These are phyloP conservation scores for Sporisorium sorghi DNA, from an alignment of 1,284 basidiomycete genomes.

Conservation along the genomic window DNA sequence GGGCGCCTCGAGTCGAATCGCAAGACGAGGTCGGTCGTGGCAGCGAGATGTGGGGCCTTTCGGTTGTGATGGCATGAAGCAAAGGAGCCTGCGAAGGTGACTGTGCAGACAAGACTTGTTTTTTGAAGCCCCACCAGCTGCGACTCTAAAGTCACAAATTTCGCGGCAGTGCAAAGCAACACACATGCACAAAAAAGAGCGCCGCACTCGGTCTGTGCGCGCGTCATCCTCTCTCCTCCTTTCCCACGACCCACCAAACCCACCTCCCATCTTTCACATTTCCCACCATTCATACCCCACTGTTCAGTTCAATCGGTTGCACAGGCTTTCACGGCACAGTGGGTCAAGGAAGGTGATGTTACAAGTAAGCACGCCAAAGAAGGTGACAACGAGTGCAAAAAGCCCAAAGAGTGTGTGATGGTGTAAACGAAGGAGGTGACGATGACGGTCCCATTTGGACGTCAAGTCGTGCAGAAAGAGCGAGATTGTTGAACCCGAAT, in stretches of 20 bases:
- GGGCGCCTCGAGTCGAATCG: background rate
- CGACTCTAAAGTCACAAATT: background rate
- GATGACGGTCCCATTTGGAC: background rate
- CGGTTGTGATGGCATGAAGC: background rate
- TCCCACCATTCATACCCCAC: background rate
- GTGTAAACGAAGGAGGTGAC: slow-evolving; percentile 2
- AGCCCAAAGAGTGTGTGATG: slow-evolving; percentile 4
- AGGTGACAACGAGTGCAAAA: slow-evolving; percentile 2
- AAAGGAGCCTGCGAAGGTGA: background rate
- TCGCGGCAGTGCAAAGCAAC: background rate
- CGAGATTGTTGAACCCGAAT: background rate
- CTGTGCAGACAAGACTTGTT: background rate
- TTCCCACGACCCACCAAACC: slow-evolving; percentile 1
- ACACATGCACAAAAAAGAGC: background rate
- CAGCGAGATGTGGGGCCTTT: background rate
- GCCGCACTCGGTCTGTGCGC: slow-evolving; percentile 31
- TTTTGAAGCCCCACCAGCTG: background rate
- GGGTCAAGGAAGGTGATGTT: slow-evolving; percentile 25
- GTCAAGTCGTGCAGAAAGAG: slow-evolving; percentile 4
- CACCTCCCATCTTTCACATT: background rate
- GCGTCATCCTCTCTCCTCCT: background rate
- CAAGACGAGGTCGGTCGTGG: no score
- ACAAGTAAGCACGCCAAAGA: slow-evolving; percentile 25
- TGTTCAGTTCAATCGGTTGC: background rate
- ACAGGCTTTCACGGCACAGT: background rate